Evolutionary conservation across 495 filamentous ascomycete genomes (phyloP), one percentile per base, ranked within the genome.

Genomic region (Podospora bellae-mahoneyi): DNA sequence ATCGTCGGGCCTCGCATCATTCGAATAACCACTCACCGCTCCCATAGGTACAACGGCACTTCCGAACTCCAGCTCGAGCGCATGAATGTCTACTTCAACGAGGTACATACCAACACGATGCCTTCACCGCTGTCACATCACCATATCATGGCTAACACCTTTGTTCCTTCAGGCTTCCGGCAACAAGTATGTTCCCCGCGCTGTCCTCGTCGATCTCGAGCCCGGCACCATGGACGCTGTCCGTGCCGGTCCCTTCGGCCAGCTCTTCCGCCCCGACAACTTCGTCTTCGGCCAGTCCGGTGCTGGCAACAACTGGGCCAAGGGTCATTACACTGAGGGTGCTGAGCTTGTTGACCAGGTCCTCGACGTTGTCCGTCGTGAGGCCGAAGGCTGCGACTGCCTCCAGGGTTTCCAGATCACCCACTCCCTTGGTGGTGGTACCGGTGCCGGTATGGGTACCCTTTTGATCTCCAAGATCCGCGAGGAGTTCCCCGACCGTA

Each of bases 81-180:
- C 78, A 97, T 99, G 94, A 99, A 94, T 84, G 95, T 99, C 81
- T 99, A 99, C 89, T 99, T 99, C 89, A 99, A 97, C 85, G 92
- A 98, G 91, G 94, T 97, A 80, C 66, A 84, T 72, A 58, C 15
- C 28, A 16, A 9, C 2, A 48, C 0, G 26, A 56, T 30, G 58
- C 54, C 27, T 26, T 48, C 28, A 60, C 19, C 19, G 10, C 18
- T 10, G 18, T 5, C 64, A 66, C 28, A 53, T 32, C 60, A 19
- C 27, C 19, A n/a, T 16, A 30, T 4, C 16, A 6, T 64, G 20
- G 18, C 71, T 72, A 20, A 66, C 55, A 53, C 34, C 13, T 13
- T 18, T 69, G 44, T 19, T 63, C 56, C 56, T 9, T 3, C 70
- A 98, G 94, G 96, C 92, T 69, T 91, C 90, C 73, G 89, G 89